Conservation (phyloP, 1,284 basidiomycete genomes). For the Boletus mariae region DNA sequence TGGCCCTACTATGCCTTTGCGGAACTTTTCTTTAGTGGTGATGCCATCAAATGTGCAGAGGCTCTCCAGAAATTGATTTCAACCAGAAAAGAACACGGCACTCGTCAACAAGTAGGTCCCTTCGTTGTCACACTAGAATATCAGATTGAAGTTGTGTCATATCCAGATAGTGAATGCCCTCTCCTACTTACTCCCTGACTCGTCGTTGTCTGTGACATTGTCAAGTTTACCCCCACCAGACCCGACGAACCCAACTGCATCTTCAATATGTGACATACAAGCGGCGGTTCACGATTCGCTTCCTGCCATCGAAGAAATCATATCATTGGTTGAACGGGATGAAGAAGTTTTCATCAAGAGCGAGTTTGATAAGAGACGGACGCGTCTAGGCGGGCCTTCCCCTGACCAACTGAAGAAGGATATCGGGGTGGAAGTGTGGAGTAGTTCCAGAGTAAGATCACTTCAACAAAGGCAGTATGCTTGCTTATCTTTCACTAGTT, state of each 20-base stretch:
- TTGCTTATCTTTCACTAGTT: conserved; percentile 42
- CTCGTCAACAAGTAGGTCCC: conserved; percentile 49
- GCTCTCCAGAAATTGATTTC: conserved; percentile 75
- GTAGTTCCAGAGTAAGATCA: conserved; percentile 50
- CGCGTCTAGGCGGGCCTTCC: conserved; percentile 66
- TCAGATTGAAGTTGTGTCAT: conserved; percentile 3
- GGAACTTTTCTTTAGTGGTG: conserved; percentile 47
- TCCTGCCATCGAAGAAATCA: conserved; percentile 65
- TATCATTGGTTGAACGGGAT: conserved; percentile 50
- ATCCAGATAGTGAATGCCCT: conserved; percentile 71
- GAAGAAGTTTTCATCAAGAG: conserved; percentile 54
- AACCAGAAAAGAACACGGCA: conserved; percentile 58
- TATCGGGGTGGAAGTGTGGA: conserved; percentile 61
- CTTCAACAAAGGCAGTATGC: background rate
- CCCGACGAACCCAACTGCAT: conserved; percentile 66
- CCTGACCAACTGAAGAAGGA: conserved; percentile 67
- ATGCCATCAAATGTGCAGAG: conserved; percentile 78
- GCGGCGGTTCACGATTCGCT: conserved; percentile 67
- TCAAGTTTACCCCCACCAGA: conserved; percentile 72
- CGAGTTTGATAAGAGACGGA: conserved; percentile 76
- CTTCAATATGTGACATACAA: conserved; percentile 57
- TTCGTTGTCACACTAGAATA: conserved; percentile 1
- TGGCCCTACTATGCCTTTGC: background rate
- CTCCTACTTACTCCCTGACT: conserved; percentile 71
- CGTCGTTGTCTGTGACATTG: conserved; percentile 63